Evolutionary conservation across 2,329 filamentous ascomycete species (phyloP), one percentile per base, ranked within the genome.

Genomic region (Didymella glomerata): DNA sequence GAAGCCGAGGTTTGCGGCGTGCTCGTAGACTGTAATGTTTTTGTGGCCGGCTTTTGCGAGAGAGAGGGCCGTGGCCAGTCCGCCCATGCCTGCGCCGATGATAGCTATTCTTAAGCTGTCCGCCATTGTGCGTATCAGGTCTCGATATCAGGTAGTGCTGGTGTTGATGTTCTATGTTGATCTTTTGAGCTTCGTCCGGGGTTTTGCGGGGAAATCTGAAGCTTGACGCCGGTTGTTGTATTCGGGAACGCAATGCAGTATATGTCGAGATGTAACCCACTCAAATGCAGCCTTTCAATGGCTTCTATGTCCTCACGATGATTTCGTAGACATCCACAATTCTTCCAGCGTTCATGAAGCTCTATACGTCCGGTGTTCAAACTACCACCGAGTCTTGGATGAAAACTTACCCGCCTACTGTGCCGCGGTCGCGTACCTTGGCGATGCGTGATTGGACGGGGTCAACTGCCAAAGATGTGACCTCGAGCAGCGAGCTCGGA

Each of bases 21-120:
- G 85, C 74, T 94, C 91, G 74, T 88, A 94, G 49, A 94, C 86
- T 54, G 89, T 82, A 69, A 94, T 88, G 57, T 90, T 80, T 64
- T 82, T 85, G 77, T 94, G 93, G 8, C 91, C 91, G 68, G 88
- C 87, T 77, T 90, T 90, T 40, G 91, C 90, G 34, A 94, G 84
- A 13, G 90, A 86, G 34, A 94, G 83, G 7, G 90, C 90, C 50
- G 82, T 84, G 57, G 89, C 86, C 27, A 94, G 81, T 27, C 91
- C 91, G 51, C 90, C 91, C 90, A 95, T 94, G 64, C 91, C 90
- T 89, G 74, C 73, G 27, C 74, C 74, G 34, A 76, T 60, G 9
- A 76, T 67, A 28, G 73, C 72, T 68, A 76, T 73, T 46, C 69
- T 70, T 13, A 70, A 53, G 8, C 64, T 63, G 7, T 73, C 67